Evolutionary conservation across 2,329 filamentous ascomycete genomes (phyloP).

Genomic region (Fusarium sp.): DNA sequence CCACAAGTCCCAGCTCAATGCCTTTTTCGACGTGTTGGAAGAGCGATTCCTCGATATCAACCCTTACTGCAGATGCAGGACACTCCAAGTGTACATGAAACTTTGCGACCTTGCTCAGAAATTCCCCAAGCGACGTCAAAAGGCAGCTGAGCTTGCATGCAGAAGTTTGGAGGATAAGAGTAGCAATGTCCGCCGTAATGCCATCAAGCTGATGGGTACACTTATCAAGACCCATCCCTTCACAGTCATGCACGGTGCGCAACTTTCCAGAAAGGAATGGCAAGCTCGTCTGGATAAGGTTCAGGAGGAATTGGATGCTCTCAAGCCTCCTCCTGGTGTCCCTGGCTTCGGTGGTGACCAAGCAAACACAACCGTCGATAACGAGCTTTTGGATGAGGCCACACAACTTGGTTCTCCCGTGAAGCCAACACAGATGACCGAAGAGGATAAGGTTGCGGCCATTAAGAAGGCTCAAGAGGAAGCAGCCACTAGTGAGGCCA

Average conservation of each 20-base stretch:
- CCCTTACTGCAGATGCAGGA: constrained; percentile 91
- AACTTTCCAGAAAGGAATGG: constrained; percentile 89
- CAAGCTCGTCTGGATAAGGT: constrained; percentile 82
- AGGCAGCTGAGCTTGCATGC: constrained; percentile 85
- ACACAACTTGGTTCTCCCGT: constrained; percentile 80
- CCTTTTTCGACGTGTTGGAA: constrained; percentile 96
- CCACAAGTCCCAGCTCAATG: constrained; percentile 93
- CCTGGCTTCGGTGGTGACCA: constrained; percentile 67
- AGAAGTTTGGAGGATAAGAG: constrained; percentile 97
- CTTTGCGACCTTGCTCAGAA: constrained; percentile 96
- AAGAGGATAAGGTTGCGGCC: constrained; percentile 79
- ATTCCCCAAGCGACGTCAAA: constrained; percentile 90
- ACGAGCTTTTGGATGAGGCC: constrained; percentile 84
- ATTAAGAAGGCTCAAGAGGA: constrained; percentile 86
- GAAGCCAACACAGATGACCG: constrained; percentile 75
- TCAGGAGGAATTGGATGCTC: constrained; percentile 80
- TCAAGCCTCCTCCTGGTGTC: constrained; percentile 85
- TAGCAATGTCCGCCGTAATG: constrained; percentile 94
- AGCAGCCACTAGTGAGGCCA: constrained; percentile 86
- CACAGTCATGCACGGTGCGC: constrained; percentile 87
- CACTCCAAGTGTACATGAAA: constrained; percentile 92
- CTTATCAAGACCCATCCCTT: constrained; percentile 96
- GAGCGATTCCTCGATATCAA: constrained; percentile 97
- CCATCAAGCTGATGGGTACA: constrained; percentile 89
- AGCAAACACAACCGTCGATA: constrained; percentile 77